Evolutionary conservation across 2,329 filamentous ascomycete genomes (phyloP), one percentile per base, ranked within the genome.

Genomic region (Colletotrichum simmondsii): DNA sequence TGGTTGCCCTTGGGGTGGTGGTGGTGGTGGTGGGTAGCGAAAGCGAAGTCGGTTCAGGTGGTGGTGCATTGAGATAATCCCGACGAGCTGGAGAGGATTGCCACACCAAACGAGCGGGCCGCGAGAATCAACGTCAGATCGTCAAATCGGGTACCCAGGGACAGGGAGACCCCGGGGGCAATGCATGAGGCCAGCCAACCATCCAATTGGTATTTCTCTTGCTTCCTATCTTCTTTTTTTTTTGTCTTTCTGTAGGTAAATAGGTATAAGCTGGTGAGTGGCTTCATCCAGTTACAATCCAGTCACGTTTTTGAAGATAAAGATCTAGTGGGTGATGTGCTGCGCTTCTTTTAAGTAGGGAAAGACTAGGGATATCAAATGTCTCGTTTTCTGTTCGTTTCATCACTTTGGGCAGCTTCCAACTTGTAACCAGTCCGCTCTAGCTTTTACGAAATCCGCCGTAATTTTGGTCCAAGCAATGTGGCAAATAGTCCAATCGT

Each of bases 361-460:
- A 42, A 65, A 11, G 52, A 37, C 5, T 35, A 30, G 60, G 57
- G 35, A 68, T 62, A 68, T 68, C 64, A 61, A 46, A 35, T 57
- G 52, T 68, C 14, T 68, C 22, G 42, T 68, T 57, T 61, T n/a
- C 22, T 59, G 26, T 22, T 58, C 52, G 37, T 57, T 35, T 65
- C 62, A 30, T 56, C 24, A 57, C 11, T 42, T n/a, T 37, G 62
- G 42, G 35, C 24, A 52, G 26, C 37, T 37, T 22, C 19, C 26
- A 24, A 30, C 26, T 61, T 37, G 65, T 42, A 53, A 42, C 56
- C 7, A 63, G 42, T 37, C 37, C 32, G 46, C 46, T 71, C 57
- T 71, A 62, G 65, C 64, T 35, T 68, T 61, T 30, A 32, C 24
- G 57, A 59, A 53, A 28, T 35, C 42, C 63, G 56, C 62, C 54